A percentile compares a stretch with the other conserved stretches of the same genome.
Evolutionary conservation across 495 filamentous ascomycete genomes (phyloP).

Genomic region (Lepidopterella palustris): DNA sequence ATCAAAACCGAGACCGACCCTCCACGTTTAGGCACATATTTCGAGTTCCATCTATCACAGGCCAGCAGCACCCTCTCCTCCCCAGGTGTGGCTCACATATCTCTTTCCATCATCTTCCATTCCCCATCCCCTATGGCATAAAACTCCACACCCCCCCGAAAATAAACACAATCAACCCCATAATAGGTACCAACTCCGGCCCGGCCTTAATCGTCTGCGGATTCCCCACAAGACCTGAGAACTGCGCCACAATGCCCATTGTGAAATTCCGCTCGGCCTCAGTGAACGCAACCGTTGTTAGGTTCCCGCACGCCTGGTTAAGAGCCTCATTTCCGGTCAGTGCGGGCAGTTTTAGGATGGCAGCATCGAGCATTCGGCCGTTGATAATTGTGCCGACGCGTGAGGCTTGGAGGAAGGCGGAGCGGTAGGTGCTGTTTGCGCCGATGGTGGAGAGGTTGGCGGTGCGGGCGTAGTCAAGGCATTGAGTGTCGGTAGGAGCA

Average conservation of each 20-base stretch:
- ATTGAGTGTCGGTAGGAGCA: conserved; percentile 2
- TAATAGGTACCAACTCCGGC: conserved; percentile 6
- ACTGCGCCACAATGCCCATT: conserved; percentile 26
- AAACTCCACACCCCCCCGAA: conserved; percentile 10
- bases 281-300: conserved; percentile 29
- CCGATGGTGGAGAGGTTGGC: conserved; percentile 30
- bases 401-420: conserved; percentile 33
- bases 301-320: conserved; percentile 37
- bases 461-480: conserved; percentile 30
- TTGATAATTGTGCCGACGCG: conserved; percentile 30
- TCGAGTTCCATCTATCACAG: background rate
- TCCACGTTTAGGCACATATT: background rate
- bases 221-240: conserved; percentile 2
- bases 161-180: conserved; percentile 1
- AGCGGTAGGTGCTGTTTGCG: conserved; percentile 35
- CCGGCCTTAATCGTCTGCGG: conserved; percentile 7
- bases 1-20: background rate
- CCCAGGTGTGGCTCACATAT: background rate
- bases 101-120: background rate
- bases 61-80: background rate
- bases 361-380: conserved; percentile 29
- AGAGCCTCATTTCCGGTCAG: conserved; percentile 32
- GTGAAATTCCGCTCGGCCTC: conserved; percentile 36
- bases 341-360: conserved; percentile 25
- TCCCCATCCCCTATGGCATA: conserved; percentile 6